A percentile compares a stretch with the other conserved stretches of the same genome.
Evolutionary conservation across 176 grass and related monocot species (phyloP).

Genomic region (Oryza coarctata): DNA sequence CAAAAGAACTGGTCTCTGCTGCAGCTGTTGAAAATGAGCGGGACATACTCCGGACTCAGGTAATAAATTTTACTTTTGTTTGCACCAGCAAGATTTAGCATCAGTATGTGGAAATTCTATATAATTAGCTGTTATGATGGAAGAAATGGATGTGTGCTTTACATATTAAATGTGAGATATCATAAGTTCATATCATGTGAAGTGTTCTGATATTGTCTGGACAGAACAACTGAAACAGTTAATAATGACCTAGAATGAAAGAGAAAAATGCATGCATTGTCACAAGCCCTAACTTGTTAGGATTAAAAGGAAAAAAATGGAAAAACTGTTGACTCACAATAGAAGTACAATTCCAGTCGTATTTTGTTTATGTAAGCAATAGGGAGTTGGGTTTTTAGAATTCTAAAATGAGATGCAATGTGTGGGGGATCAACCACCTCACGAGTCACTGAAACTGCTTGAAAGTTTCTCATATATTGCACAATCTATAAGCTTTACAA

Average conservation of each 20-base stretch:
- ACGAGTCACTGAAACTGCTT: no score
- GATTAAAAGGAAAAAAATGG: background rate
- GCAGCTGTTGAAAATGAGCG: constrained; percentile 75
- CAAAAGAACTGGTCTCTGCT: constrained; percentile 83
- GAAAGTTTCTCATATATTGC: no score
- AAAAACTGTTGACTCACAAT: background rate
- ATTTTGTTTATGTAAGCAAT: background rate
- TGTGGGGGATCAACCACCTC: no score
- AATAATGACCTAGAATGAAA: background rate
- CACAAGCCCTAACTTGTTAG: background rate
- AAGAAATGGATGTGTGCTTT: no score
- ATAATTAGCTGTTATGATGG: background rate
- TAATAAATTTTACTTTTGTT: background rate
- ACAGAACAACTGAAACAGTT: background rate
- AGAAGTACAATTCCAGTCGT: background rate
- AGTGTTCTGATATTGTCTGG: background rate
- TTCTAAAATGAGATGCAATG: background rate
- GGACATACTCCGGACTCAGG: constrained; percentile 83
- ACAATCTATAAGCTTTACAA: no score
- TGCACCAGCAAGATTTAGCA: background rate
- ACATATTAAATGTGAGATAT: background rate
- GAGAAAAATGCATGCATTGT: constrained; percentile 14
- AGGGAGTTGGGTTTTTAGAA: background rate
- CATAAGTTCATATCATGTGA: background rate
- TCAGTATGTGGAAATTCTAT: background rate